These are phyloP conservation scores for Fragaria nilgerrensis DNA, from an alignment of 306 rosid species.

Conservation along the genomic window DNA sequence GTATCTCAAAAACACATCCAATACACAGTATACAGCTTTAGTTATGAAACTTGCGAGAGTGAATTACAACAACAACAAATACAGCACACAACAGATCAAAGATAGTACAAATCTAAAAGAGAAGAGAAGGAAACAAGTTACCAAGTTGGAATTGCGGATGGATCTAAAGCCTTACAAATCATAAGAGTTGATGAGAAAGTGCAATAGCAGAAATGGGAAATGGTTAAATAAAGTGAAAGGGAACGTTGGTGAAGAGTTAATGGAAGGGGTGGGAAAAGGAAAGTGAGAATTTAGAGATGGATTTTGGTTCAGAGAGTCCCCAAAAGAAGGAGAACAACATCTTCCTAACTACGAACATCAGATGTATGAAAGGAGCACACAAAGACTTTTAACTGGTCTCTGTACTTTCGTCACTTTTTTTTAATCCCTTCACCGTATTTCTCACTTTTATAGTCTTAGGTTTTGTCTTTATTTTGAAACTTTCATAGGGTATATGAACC, in stretches of 20 bases:
- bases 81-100: slow-evolving; percentile 18
- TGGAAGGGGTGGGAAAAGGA: not conserved
- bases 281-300: slow-evolving; percentile 23
- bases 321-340: slow-evolving; percentile 3
- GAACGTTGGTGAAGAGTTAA: slow-evolving; percentile 7
- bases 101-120: not conserved
- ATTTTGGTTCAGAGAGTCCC: slow-evolving; percentile 26
- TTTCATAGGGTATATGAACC: too few relatives aligned
- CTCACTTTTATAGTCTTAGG: not conserved
- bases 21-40: slow-evolving; percentile 3
- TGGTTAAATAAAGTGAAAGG: not conserved
- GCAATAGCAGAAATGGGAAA: slow-evolving; percentile 7
- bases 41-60: not conserved
- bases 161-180: slow-evolving; percentile 32
- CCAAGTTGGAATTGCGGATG: slow-evolving; percentile 21
- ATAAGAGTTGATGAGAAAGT: slow-evolving; percentile 7
- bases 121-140: not conserved
- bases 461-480: slow-evolving; percentile 1
- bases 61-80: not conserved
- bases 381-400: not conserved
- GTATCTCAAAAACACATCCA: slow-evolving; percentile 13
- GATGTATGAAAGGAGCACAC: not conserved
- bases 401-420: not conserved
- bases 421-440: not conserved
- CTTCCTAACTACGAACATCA: not conserved